Evolutionary conservation across 495 filamentous ascomycete species (phyloP), one percentile per base, ranked within the genome.

Genomic region (Penicillium salamii): DNA sequence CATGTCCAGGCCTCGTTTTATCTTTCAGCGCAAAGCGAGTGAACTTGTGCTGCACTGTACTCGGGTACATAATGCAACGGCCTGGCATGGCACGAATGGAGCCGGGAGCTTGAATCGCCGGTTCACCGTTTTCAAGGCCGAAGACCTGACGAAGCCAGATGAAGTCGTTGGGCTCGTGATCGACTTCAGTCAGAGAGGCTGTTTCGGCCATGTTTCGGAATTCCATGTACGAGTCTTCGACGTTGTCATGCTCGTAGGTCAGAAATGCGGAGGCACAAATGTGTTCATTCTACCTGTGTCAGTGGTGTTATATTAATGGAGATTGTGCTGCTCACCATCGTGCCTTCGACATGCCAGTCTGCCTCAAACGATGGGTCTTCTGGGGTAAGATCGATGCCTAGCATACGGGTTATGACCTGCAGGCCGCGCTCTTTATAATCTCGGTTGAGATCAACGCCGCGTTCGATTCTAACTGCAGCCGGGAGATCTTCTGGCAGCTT

Each of bases 31-130:
- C 46, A 54, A 80, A 78, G 0, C 61, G 54, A 3, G 63, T 63
- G 3, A 78, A 64, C 7, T 65, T 64, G 46, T 82, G 79, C 35
- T 84, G 81, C 8, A 75, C 43, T 3, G 57, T 66, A 49, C 67
- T 72, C 3, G 71, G 70, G 37, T 50, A 70, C 15, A 61, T 57
- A 18, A 72, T 39, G 0, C 57, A 19, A 5, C 70, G 62, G 5
- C 66, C 65, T 7, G 55, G 7, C 0, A 9, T 20, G 21, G 56
- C 44, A 0, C 39, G 44, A 7, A 73, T 60, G 3, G 52, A 33
- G 9, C 72, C 72, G 1, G 59, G 24, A 13, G 52, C 33, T 44
- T 75, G 72, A 12, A 73, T 49, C 1, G 65, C 54, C 0, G 68
- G 54, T 14, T 60, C 55, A 21, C 61, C 58, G 17, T 63, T 55